Base-by-base conservation (phyloP, 2,329 filamentous ascomycete species). In the Blumeria graminis region DNA sequence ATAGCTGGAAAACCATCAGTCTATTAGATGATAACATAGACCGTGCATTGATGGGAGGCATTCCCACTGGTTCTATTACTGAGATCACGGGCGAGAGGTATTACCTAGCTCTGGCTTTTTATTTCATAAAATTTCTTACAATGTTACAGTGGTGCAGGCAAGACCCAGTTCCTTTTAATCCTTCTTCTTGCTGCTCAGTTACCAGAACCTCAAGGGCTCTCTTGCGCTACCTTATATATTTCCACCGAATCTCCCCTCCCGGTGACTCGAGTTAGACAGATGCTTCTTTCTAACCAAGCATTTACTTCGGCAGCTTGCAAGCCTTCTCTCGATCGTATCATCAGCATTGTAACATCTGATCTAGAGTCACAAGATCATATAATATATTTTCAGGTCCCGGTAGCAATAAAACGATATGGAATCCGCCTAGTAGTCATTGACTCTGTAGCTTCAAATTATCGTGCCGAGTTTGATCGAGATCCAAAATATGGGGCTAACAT, bases 281-380 rank as follows among this genome's bases (percentile, higher is more conserved):
- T 98, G 60, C 76, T 95, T 0, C 67, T 72, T 28, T 72, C 72
- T 50, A 80, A 94, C 67, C 80, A 82, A 0, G 65, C 73, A 54
- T 73, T 94, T 57, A 68, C 32, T 63, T 63, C 22, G 65, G 76
- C 14, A 61, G 61, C 68, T 14, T 60, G 59, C 3, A 63, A 57
- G 22, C 81, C 88, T 0, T 84, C 84, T 0, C 74, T 95, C 5
- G 80, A 86, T 67, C 74, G 76, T 61, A 81, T 98, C 60, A 76
- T 88, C 63, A 86, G 83, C 67, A 85, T 92, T 61, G 80, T 82
- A 54, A 88, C 86, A 9, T 85, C 86, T 35, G 89, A 96, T 66
- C 80, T 96, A 57, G 92, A 96, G 69, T 82, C 85, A 0, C 92
- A 98, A 69, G 90, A 96, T 58, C 90, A 96, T 69, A 94, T 98